Evolutionary conservation across 768 basidiomycete species (phyloP), one percentile per base, ranked within the genome.

Genomic region (Mycena olivaceomarginata): DNA sequence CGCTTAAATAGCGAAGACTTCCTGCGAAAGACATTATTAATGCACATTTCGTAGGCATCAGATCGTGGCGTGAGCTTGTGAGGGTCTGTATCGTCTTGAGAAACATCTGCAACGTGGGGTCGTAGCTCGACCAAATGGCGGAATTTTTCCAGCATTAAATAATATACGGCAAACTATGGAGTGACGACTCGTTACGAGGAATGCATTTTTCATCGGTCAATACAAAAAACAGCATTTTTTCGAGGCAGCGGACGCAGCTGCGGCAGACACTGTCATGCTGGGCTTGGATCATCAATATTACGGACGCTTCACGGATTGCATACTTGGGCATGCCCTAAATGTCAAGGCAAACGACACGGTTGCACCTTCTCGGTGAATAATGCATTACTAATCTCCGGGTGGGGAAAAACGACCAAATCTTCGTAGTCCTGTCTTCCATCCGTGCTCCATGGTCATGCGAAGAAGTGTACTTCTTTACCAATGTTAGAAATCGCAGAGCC

Each of bases 21-120:
- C 31, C 31, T 31, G 31, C 31, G 31, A 31, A 31, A 31, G 31
- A 94, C 95, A 65, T 20, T 46, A 65, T 65, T 46, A 43, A 45
- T 65, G 43, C 64, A 65, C 43, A 65, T 65, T 46, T 65, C 64
- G 10, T 46, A 46, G 64, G 64, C 22, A 65, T 46, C 64, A 65
- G 64, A 46, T 65, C 64, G 64, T 65, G 64, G 64, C 64, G 64
- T 65, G 64, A 65, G 64, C 41, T 46, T 65, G 64, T 65, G 64
- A 65, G 64, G 62, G 64, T 65, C 45, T 46, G 43, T 45, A 25
- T 25, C 22, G 64, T 25, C 64, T 22, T 65, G 64, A 45, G 64
- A 31, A 65, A 65, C 43, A 46, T 45, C 13, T 60, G 37, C 31
- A 39, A 37, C 59, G 64, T 65, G 43, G 45, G 64, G 45, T 39